Percentiles rank a stretch among this genome's conserved stretches.
Conservation (phyloP, 495 filamentous ascomycete species). For the Xylaria telfairii region DNA sequence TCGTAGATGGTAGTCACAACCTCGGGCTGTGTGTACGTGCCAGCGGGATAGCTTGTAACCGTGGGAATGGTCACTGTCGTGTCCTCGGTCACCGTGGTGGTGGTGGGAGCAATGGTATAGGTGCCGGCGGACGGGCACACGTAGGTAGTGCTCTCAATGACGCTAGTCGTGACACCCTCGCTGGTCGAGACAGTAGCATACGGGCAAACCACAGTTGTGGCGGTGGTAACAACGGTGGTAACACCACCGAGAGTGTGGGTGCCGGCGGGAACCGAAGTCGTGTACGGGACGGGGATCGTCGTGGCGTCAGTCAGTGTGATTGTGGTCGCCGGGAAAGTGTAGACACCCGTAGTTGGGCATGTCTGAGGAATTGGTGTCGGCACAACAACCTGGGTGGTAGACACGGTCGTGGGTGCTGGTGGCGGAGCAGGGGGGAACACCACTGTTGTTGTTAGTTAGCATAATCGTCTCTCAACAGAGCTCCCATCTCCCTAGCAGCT, state of each 20-base stretch:
- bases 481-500: background rate
- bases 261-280: constrained; percentile 67
- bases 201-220: constrained; percentile 76
- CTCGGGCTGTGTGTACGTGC: constrained; percentile 75
- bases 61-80: constrained; percentile 70
- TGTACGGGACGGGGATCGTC: constrained; percentile 69
- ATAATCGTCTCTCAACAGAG: background rate
- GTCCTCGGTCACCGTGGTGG: constrained; percentile 61
- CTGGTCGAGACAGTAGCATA: constrained; percentile 69
- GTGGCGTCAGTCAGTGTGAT: constrained; percentile 69
- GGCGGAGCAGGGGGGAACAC: constrained; percentile 46
- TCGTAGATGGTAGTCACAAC: constrained; percentile 70
- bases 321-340: constrained; percentile 81
- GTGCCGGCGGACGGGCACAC: constrained; percentile 80
- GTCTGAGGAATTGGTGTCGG: constrained; percentile 72
- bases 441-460: constrained; percentile 36
- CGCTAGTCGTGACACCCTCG: constrained; percentile 69
- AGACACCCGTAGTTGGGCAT: constrained; percentile 74
- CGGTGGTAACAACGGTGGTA: constrained; percentile 72
- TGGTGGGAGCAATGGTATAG: constrained; percentile 78
- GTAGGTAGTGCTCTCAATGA: constrained; percentile 75
- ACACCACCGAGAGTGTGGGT: constrained; percentile 78
- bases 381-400: constrained; percentile 49
- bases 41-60: constrained; percentile 68
- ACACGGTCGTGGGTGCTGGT: constrained; percentile 36